Evolutionary conservation across 2,329 filamentous ascomycete genomes (phyloP).

Genomic region (Clarireedia homoeocarpa): DNA sequence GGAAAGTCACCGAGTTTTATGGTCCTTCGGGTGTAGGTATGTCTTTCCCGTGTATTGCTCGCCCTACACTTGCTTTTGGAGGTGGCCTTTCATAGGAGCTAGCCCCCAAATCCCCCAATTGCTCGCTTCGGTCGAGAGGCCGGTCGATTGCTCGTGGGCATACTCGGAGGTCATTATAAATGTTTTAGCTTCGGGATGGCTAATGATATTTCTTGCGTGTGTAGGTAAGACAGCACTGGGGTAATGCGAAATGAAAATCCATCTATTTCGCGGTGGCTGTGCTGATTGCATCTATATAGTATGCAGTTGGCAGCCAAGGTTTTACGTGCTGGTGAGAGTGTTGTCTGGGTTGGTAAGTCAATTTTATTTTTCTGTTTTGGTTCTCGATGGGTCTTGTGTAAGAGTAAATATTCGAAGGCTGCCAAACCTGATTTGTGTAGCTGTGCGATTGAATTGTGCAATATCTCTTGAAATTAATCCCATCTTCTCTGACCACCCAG

Average conservation of each 20-base stretch:
- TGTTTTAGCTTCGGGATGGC: too few species aligned
- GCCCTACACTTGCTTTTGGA: too few species aligned
- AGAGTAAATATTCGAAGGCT: not conserved
- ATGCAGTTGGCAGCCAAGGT: constrained; percentile 62
- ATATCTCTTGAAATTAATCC: too few species aligned
- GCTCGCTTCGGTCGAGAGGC: too few species aligned
- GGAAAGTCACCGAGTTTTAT: constrained; percentile 80
- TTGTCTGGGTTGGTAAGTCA: constrained; percentile 71
- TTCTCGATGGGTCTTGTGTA: not conserved
- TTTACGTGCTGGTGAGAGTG: constrained; percentile 50
- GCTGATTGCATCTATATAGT: constrained; percentile 47
- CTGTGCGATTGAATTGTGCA: too few species aligned
- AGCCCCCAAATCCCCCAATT: too few species aligned
- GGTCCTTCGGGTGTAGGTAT: constrained; percentile 63
- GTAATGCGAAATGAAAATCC: constrained; percentile 7
- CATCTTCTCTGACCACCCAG: not conserved
- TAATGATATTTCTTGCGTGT: constrained; percentile 51
- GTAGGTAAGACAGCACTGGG: constrained; percentile 78
- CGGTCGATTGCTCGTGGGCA: too few species aligned
- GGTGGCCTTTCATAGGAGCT: too few species aligned
- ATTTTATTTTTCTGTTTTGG: not conserved
- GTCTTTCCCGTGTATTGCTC: too few species aligned
- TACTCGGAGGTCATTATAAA: too few species aligned
- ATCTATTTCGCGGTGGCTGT: not conserved
- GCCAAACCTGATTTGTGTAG: not conserved